Conservation (phyloP, 371 early-diverging fungal species). For the Coemansia sp. region DNA sequence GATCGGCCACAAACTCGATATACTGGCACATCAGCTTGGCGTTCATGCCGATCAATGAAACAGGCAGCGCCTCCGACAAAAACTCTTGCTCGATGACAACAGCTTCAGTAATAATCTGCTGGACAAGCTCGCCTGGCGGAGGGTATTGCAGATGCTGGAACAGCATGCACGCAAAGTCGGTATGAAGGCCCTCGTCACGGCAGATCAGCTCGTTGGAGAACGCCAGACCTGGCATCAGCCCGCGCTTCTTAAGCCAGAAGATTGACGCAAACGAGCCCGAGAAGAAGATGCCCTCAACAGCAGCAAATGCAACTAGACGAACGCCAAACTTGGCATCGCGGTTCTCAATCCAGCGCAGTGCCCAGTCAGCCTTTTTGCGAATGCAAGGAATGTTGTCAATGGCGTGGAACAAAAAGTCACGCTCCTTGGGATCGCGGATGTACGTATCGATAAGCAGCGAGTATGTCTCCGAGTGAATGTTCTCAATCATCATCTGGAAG, state of each 20-base stretch:
- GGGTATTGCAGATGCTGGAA: constrained; percentile 85
- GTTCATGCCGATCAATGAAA: constrained; percentile 99
- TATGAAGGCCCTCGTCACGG: constrained; percentile 99
- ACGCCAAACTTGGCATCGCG: constrained; percentile 87
- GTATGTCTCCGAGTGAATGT: constrained; percentile 99
- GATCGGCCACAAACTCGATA: constrained; percentile 99
- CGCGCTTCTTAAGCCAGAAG: constrained; percentile 99
- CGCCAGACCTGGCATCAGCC: constrained; percentile 99
- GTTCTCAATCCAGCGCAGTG: constrained; percentile 94
- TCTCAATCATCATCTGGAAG: constrained; percentile 99
- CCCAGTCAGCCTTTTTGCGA: constrained; percentile 99
- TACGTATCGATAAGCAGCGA: constrained; percentile 98
- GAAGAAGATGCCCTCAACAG: constrained; percentile 99
- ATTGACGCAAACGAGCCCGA: constrained; percentile 99
- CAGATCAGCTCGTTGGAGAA: constrained; percentile 99
- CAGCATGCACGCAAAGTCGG: constrained; percentile 98
- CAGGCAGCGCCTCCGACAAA: constrained; percentile 94
- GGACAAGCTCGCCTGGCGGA: constrained; percentile 72
- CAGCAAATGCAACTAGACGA: constrained; percentile 98
- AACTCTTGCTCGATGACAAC: constrained; percentile 97
- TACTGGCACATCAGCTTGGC: constrained; percentile 95
- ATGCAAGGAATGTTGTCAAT: constrained; percentile 98
- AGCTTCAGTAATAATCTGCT: constrained; percentile 88
- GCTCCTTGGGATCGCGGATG: constrained; percentile 88
- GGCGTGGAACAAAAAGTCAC: constrained; percentile 93